Evolutionary conservation across 169 alveolate species (phyloP), one percentile per base, ranked within the genome.

Genomic region (Babesia gibsoni): DNA sequence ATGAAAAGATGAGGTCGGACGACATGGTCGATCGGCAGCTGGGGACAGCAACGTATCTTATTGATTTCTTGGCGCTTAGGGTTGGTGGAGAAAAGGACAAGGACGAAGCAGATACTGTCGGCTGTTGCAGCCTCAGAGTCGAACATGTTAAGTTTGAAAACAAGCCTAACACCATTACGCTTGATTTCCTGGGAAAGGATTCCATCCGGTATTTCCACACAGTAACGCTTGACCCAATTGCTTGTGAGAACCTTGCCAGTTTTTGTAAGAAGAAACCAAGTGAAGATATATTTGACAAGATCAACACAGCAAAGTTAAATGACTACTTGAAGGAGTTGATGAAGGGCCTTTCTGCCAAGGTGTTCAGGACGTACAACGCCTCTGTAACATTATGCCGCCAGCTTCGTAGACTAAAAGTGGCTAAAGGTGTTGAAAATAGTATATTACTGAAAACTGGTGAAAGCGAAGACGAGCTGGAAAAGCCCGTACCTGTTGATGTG

Each of bases 31-130:
- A 95, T 18, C 84, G 94, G 69, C 98, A 96, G 86, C 80, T 96
- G 57, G 99, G 99, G 23, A 95, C 99, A 1, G 99, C 99, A 20
- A 93, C 98, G 16, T 98, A 98, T 90, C 89, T 98, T 66, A 97
- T 98, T 52, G 99, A 98, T 84, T 90, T 94, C 66, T 74, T 98
- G 46, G 99, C 99, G 23, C 94, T 98, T 81, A 94, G 99, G 84
- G 99, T 98, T 4, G 99, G 99, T 37, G 98, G 98, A 46, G 99
- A 96, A 89, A 98, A 98, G 88, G 97, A 95, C 52, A 97, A 95
- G 4, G 99, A 97, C 52, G 99, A 97, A 84, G 99, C 99, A 22
- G 99, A 98, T 82, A 98, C 99, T 0, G 99, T 97, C 36, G 99
- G 99, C 39, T 97, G 99, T 90, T 96, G 99, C 86, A 93, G 99